Conservation (phyloP, 2,329 filamentous ascomycete species). For the Aureobasidium sp. region DNA sequence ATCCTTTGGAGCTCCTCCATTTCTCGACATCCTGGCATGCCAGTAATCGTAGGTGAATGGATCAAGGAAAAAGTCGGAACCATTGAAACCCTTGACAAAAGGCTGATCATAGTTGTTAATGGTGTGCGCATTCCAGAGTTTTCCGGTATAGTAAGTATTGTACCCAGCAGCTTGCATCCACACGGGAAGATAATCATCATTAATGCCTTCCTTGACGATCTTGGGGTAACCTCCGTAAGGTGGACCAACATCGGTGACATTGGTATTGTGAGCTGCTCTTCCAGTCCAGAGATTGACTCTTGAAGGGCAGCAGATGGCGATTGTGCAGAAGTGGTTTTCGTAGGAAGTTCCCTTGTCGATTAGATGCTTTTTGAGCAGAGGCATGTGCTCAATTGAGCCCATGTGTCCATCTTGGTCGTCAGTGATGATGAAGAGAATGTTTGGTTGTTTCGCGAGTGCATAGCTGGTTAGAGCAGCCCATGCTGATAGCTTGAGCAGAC, state of each 20-base stretch:
- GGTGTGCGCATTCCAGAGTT: conserved; percentile 58
- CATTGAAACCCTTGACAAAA: conserved; percentile 50
- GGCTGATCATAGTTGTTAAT: conserved; percentile 53
- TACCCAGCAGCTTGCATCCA: conserved; percentile 62
- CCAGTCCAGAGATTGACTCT: conserved; percentile 58
- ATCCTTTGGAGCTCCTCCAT: conserved; percentile 46
- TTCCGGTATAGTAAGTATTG: conserved; percentile 62
- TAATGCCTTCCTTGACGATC: conserved; percentile 54
- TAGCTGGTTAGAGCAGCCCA: not conserved
- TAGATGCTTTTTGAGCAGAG: conserved; percentile 47
- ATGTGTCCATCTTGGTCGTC: conserved; percentile 60
- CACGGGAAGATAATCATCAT: conserved; percentile 58
- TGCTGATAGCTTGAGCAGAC: not conserved
- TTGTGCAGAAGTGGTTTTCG: conserved; percentile 54
- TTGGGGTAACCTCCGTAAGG: conserved; percentile 56
- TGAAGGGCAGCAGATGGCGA: conserved; percentile 57
- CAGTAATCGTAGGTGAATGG: conserved; percentile 61
- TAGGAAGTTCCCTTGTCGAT: conserved; percentile 50
- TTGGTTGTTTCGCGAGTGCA: conserved; percentile 24
- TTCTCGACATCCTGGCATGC: conserved; percentile 53
- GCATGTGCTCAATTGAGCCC: conserved; percentile 54
- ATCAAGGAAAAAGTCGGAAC: conserved; percentile 41
- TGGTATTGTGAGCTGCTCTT: conserved; percentile 58
- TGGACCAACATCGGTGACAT: conserved; percentile 49
- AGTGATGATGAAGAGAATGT: conserved; percentile 59